Base-by-base conservation (phyloP, 202 grass and related monocot genomes). In the Sporobolus alterniflorus region DNA sequence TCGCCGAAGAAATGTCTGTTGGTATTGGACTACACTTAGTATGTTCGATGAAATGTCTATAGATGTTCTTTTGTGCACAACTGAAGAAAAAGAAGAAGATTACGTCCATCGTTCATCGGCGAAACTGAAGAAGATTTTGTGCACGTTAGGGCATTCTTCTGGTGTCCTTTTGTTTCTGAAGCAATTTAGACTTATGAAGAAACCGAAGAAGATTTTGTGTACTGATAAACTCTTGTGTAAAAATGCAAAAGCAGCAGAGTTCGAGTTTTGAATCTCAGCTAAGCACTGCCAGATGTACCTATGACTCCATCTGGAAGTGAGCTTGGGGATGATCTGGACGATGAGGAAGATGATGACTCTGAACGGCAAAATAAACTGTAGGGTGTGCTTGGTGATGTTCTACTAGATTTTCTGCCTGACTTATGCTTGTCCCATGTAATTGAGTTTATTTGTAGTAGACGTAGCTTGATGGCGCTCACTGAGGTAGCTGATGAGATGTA, bases 61-160 rank as follows among this genome's bases (percentile, higher is more conserved):
- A n/a, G n/a, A n/a, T n/a, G n/a, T n/a, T n/a, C n/a, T n/a, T n/a
- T n/a, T n/a, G n/a, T n/a, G n/a, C n/a, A n/a, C n/a, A n/a, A n/a
- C n/a, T n/a, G n/a, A n/a, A n/a, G n/a, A n/a, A n/a, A n/a, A n/a
- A n/a, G n/a, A n/a, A n/a, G n/a, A n/a, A n/a, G n/a, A n/a, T n/a
- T n/a, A n/a, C n/a, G n/a, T n/a, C n/a, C n/a, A n/a, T n/a, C n/a
- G n/a, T n/a, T n/a, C n/a, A n/a, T n/a, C n/a, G n/a, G n/a, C 90
- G 59, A 83, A 89, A 74, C 60, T 83, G 74, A 98, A 98, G 89
- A 95, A 93, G 72, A 74, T 71, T 72, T 69, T 54, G 52, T 90
- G 80, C 52, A 70, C 62, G 62, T 69, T 28, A 66, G 75, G 75
- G 59, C 39, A 46, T 24, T 65, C 74, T 60, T 50, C 25, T 44